Evolutionary conservation across 495 filamentous ascomycete genomes (phyloP).

Genomic region (Penicillium robsamsonii): DNA sequence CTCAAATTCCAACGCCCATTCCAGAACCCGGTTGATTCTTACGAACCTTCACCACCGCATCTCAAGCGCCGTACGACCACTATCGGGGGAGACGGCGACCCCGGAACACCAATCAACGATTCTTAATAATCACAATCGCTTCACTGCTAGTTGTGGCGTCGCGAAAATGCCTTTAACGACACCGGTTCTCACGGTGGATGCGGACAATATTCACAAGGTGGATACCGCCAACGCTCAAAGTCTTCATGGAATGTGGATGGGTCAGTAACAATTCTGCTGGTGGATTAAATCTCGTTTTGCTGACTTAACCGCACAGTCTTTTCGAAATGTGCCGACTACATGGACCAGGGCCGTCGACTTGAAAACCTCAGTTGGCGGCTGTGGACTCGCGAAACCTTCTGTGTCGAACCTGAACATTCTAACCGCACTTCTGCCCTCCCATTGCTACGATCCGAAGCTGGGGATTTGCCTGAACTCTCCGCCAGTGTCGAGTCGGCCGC

Average conservation of each 20-base stretch:
- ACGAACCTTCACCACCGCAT: slow-evolving; percentile 24
- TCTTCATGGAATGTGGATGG: slow-evolving; percentile 96
- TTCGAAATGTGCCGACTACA: slow-evolving; percentile 88
- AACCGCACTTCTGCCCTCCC: slow-evolving; percentile 43
- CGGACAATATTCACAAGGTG: slow-evolving; percentile 86
- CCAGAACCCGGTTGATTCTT: slow-evolving; percentile 18
- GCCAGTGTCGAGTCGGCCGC: slow-evolving; percentile 81
- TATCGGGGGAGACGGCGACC: slow-evolving; percentile 53
- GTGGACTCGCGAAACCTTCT: slow-evolving; percentile 96
- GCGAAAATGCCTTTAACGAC: slow-evolving; percentile 62
- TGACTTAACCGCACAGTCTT: slow-evolving; percentile 60
- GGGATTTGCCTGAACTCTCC: slow-evolving; percentile 82
- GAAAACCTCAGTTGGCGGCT: slow-evolving; percentile 96
- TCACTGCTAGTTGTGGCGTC: slow-evolving; percentile 24
- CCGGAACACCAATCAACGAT: slow-evolving; percentile 36
- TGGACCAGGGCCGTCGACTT: slow-evolving; percentile 87
- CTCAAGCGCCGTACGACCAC: slow-evolving; percentile 51
- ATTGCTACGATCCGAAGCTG: slow-evolving; percentile 43
- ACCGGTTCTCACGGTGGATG: slow-evolving; percentile 78
- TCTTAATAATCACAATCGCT: background rate
- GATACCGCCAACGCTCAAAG: slow-evolving; percentile 90
- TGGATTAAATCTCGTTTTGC: background rate
- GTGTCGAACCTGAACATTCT: slow-evolving; percentile 70
- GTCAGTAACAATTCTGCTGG: slow-evolving; percentile 52
- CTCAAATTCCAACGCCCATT: slow-evolving; percentile 19